Evolutionary conservation across 2,329 filamentous ascomycete genomes (phyloP), one percentile per base, ranked within the genome.

Genomic region (Mollisia scopiformis): DNA sequence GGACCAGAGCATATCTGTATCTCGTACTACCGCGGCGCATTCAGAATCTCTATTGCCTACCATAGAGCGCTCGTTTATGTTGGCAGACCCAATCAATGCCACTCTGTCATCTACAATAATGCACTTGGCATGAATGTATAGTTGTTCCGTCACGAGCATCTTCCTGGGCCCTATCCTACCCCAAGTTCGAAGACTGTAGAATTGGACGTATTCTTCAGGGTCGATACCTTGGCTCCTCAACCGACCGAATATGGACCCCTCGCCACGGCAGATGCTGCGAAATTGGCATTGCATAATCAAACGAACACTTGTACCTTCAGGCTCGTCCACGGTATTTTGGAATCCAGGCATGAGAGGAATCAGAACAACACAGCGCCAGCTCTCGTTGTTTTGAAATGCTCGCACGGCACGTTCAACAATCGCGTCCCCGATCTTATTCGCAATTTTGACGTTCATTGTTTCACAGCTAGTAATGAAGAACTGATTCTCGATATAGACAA

Each of bases 341-440:
- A 98, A 99, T 2, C 95, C 95, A n/a, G 95, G 95, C 88, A 99
- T 96, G 31, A 99, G 82, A 1, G 95, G 95, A 61, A 99, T 96
- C 63, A 98, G 77, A 65, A 98, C 90, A 62, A 93, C 88, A 39
- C 91, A 92, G 65, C 91, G 88, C 95, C 95, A 99, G 57, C 92
- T 88, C 74, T 98, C 92, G 53, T 89, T 87, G 35, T 96, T 92
- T 67, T 89, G 84, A 68, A 92, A 84, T 0, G 95, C 95, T 61
- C 91, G 86, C 62, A 93, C 89, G 69, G 96, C 95, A 52, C 95
- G 91, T 70, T 97, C 91, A 8, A 98, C 94, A 31, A 99, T 81
- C 2, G 95, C 94, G 76, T 98, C 94, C 54, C 94, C 94, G 68
- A 99, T 97, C 66, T 89, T 88, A 75, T 99, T 99, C 74, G 92